Conservation (phyloP, 441 rosid genomes). For the Raphanus hybrid region DNA sequence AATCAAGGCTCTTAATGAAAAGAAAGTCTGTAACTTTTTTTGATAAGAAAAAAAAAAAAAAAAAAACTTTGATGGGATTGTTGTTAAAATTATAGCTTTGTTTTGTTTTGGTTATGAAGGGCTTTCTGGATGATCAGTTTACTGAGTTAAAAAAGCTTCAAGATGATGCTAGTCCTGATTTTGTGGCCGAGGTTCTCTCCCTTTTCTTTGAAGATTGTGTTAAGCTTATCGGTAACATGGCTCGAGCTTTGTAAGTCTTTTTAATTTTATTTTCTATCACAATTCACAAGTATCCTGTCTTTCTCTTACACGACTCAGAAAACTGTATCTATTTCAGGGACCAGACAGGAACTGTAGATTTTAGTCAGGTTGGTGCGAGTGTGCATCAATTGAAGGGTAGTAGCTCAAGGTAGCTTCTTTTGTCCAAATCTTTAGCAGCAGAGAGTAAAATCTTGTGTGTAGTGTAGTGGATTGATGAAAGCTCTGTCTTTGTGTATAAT, state of each 20-base stretch:
- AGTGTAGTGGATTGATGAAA: neutral
- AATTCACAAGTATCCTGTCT: constrained; percentile 12
- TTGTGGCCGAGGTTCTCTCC: constrained; percentile 68
- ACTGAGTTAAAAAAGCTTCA: constrained; percentile 72
- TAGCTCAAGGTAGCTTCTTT: constrained; percentile 68
- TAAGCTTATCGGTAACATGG: constrained; percentile 71
- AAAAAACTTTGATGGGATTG: neutral
- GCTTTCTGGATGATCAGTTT: constrained; percentile 68
- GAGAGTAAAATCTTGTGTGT: constrained; percentile 1
- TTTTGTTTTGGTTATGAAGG: constrained; percentile 33
- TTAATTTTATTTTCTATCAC: neutral
- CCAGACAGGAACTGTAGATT: constrained; percentile 58
- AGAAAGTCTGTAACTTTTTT: too few relatives aligned
- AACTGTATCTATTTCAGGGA: constrained; percentile 47
- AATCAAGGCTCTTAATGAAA: neutral
- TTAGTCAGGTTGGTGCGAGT: constrained; percentile 56
- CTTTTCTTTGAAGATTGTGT: constrained; percentile 81
- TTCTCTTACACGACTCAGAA: neutral
- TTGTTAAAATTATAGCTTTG: constrained; percentile 6
- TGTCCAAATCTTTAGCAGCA: neutral
- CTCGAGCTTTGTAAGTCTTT: constrained; percentile 65
- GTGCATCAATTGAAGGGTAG: constrained; percentile 93
- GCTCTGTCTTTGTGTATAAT: constrained; percentile 9
- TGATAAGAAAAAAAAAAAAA: too few relatives aligned
- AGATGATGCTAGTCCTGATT: constrained; percentile 78